Percentiles rank a stretch among this genome's conserved stretches.
Conservation (phyloP, 148 eudicot genomes). For the Oxyria digyna region DNA sequence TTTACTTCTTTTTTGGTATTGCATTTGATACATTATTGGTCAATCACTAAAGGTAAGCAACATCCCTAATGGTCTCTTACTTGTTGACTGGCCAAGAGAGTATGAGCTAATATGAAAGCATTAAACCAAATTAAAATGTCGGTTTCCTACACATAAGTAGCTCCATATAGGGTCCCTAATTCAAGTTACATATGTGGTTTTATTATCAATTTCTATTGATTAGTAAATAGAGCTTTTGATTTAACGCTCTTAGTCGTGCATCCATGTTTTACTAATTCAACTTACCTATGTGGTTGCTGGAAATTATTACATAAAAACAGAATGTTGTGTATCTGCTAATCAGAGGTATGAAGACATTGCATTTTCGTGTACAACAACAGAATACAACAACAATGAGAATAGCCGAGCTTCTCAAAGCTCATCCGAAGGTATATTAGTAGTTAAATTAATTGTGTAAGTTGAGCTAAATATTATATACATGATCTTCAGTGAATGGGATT, state of each 20-base stretch:
- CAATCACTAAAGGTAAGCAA: not conserved
- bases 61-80: not conserved
- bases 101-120: not conserved
- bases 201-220: too few relatives aligned
- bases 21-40: not conserved
- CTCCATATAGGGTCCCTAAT: too few relatives aligned
- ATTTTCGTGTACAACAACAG: constrained; percentile 81
- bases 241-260: too few relatives aligned
- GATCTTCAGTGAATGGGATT: too few relatives aligned
- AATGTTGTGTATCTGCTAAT: constrained; percentile 68
- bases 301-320: too few relatives aligned
- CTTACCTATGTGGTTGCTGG: too few relatives aligned
- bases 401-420: constrained; percentile 85
- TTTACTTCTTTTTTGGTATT: not conserved
- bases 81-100: not conserved
- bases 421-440: constrained; percentile 99
- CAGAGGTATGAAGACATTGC: constrained; percentile 90
- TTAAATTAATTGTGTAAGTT: too few relatives aligned
- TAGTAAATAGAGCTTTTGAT: too few relatives aligned
- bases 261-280: too few relatives aligned
- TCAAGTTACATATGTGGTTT: too few relatives aligned
- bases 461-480: too few relatives aligned
- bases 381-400: constrained; percentile 73
- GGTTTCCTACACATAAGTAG: not conserved
- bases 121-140: not conserved